These are phyloP conservation scores for Dictyostelium purpureum DNA, from an alignment of 78 protist genomes.

Conservation along the genomic window DNA sequence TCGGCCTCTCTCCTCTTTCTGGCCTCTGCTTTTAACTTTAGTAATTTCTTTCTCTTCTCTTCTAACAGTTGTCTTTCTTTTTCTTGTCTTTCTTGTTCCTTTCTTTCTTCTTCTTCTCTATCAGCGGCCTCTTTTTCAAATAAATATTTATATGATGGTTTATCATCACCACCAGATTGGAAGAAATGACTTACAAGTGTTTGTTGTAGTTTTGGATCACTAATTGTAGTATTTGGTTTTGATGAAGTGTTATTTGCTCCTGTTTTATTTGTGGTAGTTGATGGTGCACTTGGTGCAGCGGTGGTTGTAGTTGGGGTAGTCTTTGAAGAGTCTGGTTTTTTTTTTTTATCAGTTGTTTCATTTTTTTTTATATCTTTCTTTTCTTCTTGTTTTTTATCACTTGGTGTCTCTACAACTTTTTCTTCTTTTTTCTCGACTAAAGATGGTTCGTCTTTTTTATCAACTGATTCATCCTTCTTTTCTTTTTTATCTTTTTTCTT, in stretches of 20 bases:
- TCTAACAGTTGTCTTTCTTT: neutral
- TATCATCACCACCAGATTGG: neutral
- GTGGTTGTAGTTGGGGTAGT: neutral
- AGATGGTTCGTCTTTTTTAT: no score
- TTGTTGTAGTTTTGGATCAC: neutral
- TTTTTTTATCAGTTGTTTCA: neutral
- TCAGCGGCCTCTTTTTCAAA: conserved; percentile 70
- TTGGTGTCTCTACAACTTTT: neutral
- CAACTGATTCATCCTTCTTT: no score
- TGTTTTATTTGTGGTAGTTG: neutral
- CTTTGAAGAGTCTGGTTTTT: neutral
- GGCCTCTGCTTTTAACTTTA: neutral
- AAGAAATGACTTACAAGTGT: neutral
- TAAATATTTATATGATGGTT: conserved; percentile 21
- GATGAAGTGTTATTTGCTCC: neutral
- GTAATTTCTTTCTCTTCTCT: conserved; percentile 1
- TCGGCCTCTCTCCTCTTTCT: conserved; percentile 29
- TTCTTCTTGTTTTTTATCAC: neutral
- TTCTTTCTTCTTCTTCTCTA: conserved; percentile 42
- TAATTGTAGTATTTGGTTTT: neutral
- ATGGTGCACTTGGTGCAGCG: neutral
- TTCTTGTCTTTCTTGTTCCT: neutral
- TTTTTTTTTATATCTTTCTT: neutral
- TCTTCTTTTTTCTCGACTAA: neutral
- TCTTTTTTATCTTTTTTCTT: no score